Evolutionary conservation across 2,329 filamentous ascomycete species (phyloP), one percentile per base, ranked within the genome.

Genomic region (Monilinia vaccinii-corymbosi): DNA sequence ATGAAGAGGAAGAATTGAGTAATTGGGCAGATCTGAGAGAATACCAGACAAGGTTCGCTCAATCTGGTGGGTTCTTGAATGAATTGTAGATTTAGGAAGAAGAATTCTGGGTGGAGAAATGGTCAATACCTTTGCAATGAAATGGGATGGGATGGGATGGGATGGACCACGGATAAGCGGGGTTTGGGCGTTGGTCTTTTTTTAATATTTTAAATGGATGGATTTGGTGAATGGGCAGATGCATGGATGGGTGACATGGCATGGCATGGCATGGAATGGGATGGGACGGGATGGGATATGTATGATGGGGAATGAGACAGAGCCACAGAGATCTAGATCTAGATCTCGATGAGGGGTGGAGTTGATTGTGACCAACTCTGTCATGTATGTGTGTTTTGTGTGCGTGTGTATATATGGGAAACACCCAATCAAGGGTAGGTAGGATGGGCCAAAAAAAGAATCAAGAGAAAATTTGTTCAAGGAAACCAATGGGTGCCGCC

Each of bases 11-110:
- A 56, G 89, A 94, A 72, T 73, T 94, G 65, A 78, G 83, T 23
- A 80, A 84, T 61, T 96, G 91, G 91, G 87, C 88, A 0, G 89
- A 88, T 70, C 73, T 96, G 64, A 80, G 88, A 61, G 87, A 93
- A 56, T 88, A 89, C 65, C 91, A 95, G 73, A 73, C 86, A 63
- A 84, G 85, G 60, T 89, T 91, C 70, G 81, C 84, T 10, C 81
- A 85, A 58, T 80, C 80, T 40, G 86, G 85, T 1, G 86, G 84
- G 1, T 79, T 84, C 53, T 48, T 67, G 45, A 61, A 50, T 36
- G 52, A 61, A 40, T 28, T 61, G 45, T 50, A 44, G 28, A 6
- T 32, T 53, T 18, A n/a, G 18, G 23, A 44, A 9, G 25, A 11
- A 31, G 25, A 4, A 21, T 14, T 9, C 18, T 31, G 23, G 23